phyloP scores from a whole-genome alignment of 139 green algal species.

The Coelastrella sp. region DNA sequence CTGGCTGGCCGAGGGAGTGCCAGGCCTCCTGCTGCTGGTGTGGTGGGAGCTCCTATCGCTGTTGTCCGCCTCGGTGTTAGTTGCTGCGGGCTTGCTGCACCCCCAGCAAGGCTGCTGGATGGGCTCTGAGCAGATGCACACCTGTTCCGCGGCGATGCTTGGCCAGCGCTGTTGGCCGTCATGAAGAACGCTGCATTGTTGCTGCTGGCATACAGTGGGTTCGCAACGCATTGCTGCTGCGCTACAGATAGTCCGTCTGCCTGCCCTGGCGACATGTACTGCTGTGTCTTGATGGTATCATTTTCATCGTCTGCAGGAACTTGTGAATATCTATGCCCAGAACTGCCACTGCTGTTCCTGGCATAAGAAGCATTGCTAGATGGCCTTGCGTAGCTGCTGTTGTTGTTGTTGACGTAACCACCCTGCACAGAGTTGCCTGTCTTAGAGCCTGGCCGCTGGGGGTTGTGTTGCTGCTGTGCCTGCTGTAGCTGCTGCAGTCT shows the following conservation, averaged over 20 bases:
- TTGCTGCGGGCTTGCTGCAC: neutral
- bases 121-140: neutral
- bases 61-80: neutral
- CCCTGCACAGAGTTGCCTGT: no score
- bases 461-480: neutral
- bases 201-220: slow-evolving; percentile 1
- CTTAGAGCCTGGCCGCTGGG: no score
- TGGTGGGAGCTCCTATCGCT: neutral
- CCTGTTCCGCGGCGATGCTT: neutral
- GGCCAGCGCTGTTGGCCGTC: neutral
- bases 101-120: neutral
- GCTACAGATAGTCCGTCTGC: no score
- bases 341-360: no score
- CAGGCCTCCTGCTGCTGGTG: slow-evolving; percentile 10
- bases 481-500: neutral
- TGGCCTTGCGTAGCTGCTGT: no score
- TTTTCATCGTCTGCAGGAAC: no score
- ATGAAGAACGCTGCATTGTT: neutral
- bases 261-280: no score
- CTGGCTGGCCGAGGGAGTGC: neutral
- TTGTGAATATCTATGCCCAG: no score
- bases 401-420: no score
- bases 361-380: no score
- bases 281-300: no score
- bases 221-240: neutral